These are phyloP conservation scores for Chlorencoelia australis DNA, from an alignment of 2,329 filamentous ascomycete genomes.

Conservation along the genomic window DNA sequence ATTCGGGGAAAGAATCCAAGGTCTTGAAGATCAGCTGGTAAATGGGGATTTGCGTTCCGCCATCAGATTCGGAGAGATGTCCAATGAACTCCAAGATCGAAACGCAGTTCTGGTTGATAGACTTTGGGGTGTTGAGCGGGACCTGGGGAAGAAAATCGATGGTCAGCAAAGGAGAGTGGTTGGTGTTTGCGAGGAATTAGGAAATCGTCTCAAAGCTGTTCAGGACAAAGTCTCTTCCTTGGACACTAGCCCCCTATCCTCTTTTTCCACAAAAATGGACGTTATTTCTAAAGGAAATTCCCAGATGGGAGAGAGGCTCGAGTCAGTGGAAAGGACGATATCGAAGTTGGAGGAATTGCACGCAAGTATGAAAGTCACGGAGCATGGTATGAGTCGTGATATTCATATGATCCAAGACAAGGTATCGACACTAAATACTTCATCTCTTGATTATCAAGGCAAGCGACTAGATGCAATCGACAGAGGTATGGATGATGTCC, in stretches of 20 bases:
- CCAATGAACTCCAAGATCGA: slow-evolving; percentile 18
- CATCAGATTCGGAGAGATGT: slow-evolving; percentile 18
- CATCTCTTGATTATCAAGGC: slow-evolving; percentile 9
- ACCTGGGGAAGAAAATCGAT: slow-evolving; percentile 17
- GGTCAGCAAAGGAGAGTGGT: slow-evolving; percentile 13
- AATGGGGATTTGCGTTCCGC: slow-evolving; percentile 17
- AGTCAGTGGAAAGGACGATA: slow-evolving; percentile 8
- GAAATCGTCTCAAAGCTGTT: slow-evolving; percentile 10
- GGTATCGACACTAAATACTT: slow-evolving; percentile 13
- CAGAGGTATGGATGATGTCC: slow-evolving; percentile 11
- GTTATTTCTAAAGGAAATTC: slow-evolving; percentile 9
- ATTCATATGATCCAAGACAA: slow-evolving; percentile 12
- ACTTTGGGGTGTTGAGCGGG: slow-evolving; percentile 15
- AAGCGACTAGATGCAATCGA: slow-evolving; percentile 14
- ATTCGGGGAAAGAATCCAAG: slow-evolving; percentile 10
- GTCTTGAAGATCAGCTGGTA: slow-evolving; percentile 12
- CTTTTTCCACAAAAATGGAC: slow-evolving; percentile 9
- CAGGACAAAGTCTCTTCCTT: slow-evolving; percentile 11
- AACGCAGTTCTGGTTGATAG: slow-evolving; percentile 15
- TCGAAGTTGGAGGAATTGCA: slow-evolving; percentile 12
- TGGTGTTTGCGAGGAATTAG: slow-evolving; percentile 14
- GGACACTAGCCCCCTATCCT: slow-evolving; percentile 7
- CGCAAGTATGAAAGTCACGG: slow-evolving; percentile 6
- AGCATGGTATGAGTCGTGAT: slow-evolving; percentile 11
- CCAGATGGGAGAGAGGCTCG: slow-evolving; percentile 10